Evolutionary conservation across 768 basidiomycete species (phyloP).

Genomic region (Suillus occidentalis): DNA sequence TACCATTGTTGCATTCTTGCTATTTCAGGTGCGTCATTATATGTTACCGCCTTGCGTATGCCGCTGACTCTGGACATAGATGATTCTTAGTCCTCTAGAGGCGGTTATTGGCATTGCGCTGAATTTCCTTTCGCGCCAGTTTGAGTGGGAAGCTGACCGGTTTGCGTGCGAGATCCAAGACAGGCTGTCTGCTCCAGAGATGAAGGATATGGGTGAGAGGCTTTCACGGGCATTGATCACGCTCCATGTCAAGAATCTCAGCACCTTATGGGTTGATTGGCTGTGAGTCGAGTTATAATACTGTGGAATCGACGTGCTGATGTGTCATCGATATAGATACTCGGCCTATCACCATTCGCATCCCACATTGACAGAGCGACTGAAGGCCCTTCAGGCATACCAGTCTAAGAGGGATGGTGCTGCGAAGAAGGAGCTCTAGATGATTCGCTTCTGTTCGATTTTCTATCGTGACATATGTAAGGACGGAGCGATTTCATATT

Average conservation of each 20-base stretch:
- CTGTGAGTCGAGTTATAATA: conserved; percentile 46
- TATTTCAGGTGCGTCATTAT: conserved; percentile 62
- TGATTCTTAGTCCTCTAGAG: conserved; percentile 81
- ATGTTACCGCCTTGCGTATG: neutral
- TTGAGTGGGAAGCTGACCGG: conserved; percentile 91
- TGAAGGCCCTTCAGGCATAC: conserved; percentile 77
- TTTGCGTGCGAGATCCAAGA: conserved; percentile 78
- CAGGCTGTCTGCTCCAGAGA: conserved; percentile 43
- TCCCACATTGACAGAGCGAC: conserved; percentile 88
- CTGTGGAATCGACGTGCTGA: conserved; percentile 2
- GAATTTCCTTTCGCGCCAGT: conserved; percentile 81
- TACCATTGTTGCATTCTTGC: conserved; percentile 81
- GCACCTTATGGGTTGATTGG: conserved; percentile 94
- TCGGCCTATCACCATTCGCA: conserved; percentile 97
- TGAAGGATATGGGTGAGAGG: conserved; percentile 84
- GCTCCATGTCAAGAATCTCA: conserved; percentile 90
- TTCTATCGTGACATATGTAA: no score
- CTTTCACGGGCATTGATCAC: conserved; percentile 80
- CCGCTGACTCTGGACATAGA: conserved; percentile 38
- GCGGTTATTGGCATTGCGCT: conserved; percentile 68
- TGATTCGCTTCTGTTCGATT: neutral
- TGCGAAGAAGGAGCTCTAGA: conserved; percentile 29
- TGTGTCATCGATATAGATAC: conserved; percentile 50
- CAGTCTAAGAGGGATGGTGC: conserved; percentile 39
- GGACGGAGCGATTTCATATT: no score